Percentiles rank a stretch among this genome's conserved stretches.
Conservation (phyloP, 2,329 filamentous ascomycete species). For the Phialophora macrospora region DNA sequence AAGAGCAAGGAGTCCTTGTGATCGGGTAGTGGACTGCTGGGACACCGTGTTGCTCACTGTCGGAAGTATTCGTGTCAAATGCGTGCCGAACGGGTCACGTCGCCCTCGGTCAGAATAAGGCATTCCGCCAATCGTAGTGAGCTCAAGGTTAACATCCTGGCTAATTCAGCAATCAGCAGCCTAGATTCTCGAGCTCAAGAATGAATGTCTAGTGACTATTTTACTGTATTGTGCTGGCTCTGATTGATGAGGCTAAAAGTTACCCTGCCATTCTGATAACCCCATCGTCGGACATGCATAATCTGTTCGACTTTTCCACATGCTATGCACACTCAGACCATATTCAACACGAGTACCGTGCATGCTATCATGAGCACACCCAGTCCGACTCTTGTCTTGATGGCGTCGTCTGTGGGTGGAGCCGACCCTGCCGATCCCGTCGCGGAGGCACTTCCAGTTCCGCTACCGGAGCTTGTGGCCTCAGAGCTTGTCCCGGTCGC, state of each 20-base stretch:
- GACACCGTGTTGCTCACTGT: not conserved
- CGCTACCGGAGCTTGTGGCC: not conserved
- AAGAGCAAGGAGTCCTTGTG: constrained; percentile 2
- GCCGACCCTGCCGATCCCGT: not conserved
- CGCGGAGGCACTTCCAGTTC: not conserved
- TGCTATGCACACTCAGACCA: not conserved
- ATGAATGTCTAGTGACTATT: not conserved
- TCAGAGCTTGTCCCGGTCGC: not conserved
- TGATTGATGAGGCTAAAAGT: not conserved
- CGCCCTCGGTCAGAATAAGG: not conserved
- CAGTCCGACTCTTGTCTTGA: not conserved
- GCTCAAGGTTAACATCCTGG: not conserved
- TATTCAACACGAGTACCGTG: not conserved
- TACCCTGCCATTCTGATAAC: not conserved
- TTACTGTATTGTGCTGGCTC: not conserved
- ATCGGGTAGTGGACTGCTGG: not conserved
- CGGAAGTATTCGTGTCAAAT: not conserved
- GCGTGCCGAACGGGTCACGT: not conserved
- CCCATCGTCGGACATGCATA: not conserved
- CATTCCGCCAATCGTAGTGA: not conserved
- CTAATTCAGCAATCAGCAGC: not conserved
- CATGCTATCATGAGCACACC: not conserved
- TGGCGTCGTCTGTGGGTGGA: not conserved
- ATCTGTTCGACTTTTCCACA: not conserved
- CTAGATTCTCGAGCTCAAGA: not conserved